Evolutionary conservation across 352 stramenopile genomes (phyloP), one percentile per base, ranked within the genome.

Genomic region (Phytopythium cucurbitacearum): DNA sequence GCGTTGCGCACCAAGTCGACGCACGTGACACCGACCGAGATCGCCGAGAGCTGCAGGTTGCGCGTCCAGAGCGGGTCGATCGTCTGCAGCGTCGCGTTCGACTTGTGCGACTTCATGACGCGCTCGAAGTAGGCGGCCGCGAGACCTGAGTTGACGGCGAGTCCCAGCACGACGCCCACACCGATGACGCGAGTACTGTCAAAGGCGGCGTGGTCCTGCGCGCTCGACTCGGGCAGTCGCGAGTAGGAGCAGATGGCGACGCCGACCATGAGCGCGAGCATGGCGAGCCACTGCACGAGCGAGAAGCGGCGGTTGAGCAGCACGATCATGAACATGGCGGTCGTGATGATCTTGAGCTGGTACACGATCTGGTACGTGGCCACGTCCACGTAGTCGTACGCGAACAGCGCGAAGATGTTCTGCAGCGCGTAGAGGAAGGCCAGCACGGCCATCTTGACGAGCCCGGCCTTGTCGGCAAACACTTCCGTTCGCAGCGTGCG

Each of bases 291-390:
- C 64, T 95, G 85, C 13, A 95, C 74, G 56, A 74, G 10, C 47
- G 78, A 92, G 62, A 95, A 94, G 56, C 73, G 77, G 10, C 85
- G 82, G 55, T 95, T 84, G 50, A 95, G 78, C 57, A 95, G 58
- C 46, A 95, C 77, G 52, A 92, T 82, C 83, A 94, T 94, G 60
- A 93, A 95, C 71, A 95, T 76, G 52, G 85, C 85, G 0, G 85
- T 95, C 21, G 85, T 95, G 62, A 95, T 91, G 71, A 95, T 93
- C 76, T 95, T 95, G 56, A 93, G 81, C 67, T 95, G 85, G 65
- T 94, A 95, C 47, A 95, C 82, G 57, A 95, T 92, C 73, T 95
- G 83, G 63, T 93, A 95, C 64, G 85, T 95, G 50, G 85, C 82
- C 15, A 95, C 82, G 61, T 95, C 85, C 39, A 95, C 80, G 65